Conservation (phyloP, 2,329 filamentous ascomycete genomes). For the Parascedosporium putredinis region DNA sequence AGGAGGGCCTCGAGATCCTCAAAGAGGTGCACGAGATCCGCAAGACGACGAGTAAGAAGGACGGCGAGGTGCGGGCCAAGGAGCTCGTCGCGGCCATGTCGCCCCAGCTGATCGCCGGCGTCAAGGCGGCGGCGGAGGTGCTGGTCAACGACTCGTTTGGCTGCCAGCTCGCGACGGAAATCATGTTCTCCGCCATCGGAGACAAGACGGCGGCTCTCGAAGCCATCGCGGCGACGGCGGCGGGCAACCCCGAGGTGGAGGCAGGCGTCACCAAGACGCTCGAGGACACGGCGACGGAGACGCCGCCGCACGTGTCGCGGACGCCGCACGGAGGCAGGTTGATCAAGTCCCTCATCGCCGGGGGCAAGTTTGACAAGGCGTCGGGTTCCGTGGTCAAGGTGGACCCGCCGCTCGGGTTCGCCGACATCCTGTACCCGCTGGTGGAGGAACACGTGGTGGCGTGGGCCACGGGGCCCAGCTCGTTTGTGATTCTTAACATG, state of each 20-base stretch:
- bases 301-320: slow-evolving; percentile 45
- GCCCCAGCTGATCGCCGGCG: slow-evolving; percentile 62
- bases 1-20: slow-evolving; percentile 59
- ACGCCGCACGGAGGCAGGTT: slow-evolving; percentile 62
- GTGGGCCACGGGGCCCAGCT: slow-evolving; percentile 81
- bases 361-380: slow-evolving; percentile 72
- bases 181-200: slow-evolving; percentile 64
- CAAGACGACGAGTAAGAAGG: slow-evolving; percentile 84
- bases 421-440: slow-evolving; percentile 67
- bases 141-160: slow-evolving; percentile 71
- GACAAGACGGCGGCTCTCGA: slow-evolving; percentile 67
- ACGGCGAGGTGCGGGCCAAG: slow-evolving; percentile 60
- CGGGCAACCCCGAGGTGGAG: slow-evolving; percentile 42
- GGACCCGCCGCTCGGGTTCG: slow-evolving; percentile 71
- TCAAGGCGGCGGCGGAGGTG: slow-evolving; percentile 55
- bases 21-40: slow-evolving; percentile 71
- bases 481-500: slow-evolving; percentile 76
- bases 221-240: slow-evolving; percentile 56
- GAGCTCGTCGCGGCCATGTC: slow-evolving; percentile 70
- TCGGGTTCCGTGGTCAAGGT: slow-evolving; percentile 60
- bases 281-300: slow-evolving; percentile 21
- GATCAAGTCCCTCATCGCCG: slow-evolving; percentile 83
- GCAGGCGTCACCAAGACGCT: slow-evolving; percentile 29
- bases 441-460: slow-evolving; percentile 65
- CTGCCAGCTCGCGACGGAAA: slow-evolving; percentile 75